A percentile compares a stretch with the other conserved stretches of the same genome.
phyloP scores from a whole-genome alignment of 192 early-diverging fungal genomes.

The Backusella macrospora region DNA sequence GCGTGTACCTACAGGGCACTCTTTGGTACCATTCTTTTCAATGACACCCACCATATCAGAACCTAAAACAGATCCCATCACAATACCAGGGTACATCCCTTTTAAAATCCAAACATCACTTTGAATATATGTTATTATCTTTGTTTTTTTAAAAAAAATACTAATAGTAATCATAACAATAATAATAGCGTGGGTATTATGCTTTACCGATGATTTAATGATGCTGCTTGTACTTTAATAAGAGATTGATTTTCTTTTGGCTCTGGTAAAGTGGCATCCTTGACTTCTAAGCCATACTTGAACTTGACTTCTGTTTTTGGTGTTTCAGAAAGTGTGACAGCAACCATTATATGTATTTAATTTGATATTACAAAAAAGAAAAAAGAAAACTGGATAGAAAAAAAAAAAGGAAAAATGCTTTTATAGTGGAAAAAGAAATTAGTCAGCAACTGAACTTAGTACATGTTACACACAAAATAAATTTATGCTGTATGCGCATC shows the following conservation, averaged over 20 bases:
- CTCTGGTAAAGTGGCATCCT: background rate
- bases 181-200: background rate
- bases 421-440: conserved; percentile 1
- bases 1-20: conserved; percentile 7
- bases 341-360: conserved; percentile 5
- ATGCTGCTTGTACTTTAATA: conserved; percentile 23
- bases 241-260: conserved; percentile 15
- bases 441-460: background rate
- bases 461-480: background rate
- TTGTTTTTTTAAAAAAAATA: background rate
- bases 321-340: conserved; percentile 11
- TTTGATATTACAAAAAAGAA: background rate
- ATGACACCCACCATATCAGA: conserved; percentile 33
- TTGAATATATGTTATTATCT: background rate
- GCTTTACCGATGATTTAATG: conserved; percentile 30
- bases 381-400: background rate
- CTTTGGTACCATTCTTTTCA: conserved; percentile 15
- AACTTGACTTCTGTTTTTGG: conserved; percentile 17
- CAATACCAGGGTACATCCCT: conserved; percentile 30
- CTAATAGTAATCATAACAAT: background rate
- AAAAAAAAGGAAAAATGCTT: background rate
- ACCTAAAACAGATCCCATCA: conserved; percentile 26
- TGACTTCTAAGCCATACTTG: conserved; percentile 20
- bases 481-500: background rate
- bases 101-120: conserved; percentile 39